Evolutionary conservation across 164 flowering plant genomes (phyloP).

Genomic region (Cinnamomum micranthum): DNA sequence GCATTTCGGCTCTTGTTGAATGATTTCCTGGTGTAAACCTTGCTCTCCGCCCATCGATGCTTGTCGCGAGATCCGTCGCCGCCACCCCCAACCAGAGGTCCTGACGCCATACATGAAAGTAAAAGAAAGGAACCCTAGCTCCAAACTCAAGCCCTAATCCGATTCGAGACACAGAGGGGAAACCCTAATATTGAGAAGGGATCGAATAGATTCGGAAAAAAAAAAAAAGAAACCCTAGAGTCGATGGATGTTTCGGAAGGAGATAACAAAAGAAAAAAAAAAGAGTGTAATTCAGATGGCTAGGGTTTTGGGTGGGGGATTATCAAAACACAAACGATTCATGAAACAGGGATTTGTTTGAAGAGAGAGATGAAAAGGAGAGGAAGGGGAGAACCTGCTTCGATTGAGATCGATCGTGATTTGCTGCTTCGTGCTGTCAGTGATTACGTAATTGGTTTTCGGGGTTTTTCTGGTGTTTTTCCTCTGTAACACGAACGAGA

Average conservation of each 20-base stretch:
- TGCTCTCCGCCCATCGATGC: constrained; percentile 47
- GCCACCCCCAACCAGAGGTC: constrained; percentile 37
- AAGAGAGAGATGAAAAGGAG: neutral
- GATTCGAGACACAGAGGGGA: neutral
- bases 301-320: constrained; percentile 3
- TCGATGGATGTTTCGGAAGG: too few relatives aligned
- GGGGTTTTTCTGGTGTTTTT: too few relatives aligned
- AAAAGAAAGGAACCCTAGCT: constrained; percentile 9
- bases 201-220: neutral
- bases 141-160: neutral
- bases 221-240: neutral
- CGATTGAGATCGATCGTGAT: neutral
- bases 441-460: too few relatives aligned
- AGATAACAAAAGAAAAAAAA: too few relatives aligned
- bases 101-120: constrained; percentile 76
- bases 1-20: constrained; percentile 25
- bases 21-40: constrained; percentile 56
- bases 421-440: too few relatives aligned
- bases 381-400: neutral
- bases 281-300: neutral
- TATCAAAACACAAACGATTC: too few relatives aligned
- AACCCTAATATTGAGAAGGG: neutral
- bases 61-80: constrained; percentile 50
- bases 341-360: neutral
- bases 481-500: too few relatives aligned